Evolutionary conservation across 768 basidiomycete genomes (phyloP).

Genomic region (Mycena pura): DNA sequence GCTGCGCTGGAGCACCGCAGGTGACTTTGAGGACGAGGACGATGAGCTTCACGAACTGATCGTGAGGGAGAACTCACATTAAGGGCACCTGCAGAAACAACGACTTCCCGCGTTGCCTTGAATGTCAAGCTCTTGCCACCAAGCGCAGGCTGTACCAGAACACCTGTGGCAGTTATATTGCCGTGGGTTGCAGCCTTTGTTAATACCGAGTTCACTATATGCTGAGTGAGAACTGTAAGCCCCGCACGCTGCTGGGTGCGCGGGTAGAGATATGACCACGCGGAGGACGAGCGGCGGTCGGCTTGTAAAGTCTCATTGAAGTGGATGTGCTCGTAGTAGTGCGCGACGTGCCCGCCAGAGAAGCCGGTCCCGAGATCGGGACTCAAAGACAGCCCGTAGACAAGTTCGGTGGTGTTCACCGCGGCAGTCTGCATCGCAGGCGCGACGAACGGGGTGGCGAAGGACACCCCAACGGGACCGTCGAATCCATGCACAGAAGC

Average conservation of each 20-base stretch:
- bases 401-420: conserved; percentile 10
- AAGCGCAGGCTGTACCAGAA: conserved; percentile 3
- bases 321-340: conserved; percentile 27
- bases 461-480: conserved; percentile 27
- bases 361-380: conserved; percentile 26
- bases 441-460: conserved; percentile 19
- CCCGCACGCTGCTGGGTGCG: conserved; percentile 6
- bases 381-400: conserved; percentile 17
- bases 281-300: conserved; percentile 24
- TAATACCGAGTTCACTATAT: conserved; percentile 14
- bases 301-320: conserved; percentile 25
- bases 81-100: conserved; percentile 20
- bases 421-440: conserved; percentile 21
- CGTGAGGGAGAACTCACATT: conserved; percentile 8
- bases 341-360: conserved; percentile 25
- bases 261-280: conserved; percentile 26
- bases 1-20: conserved; percentile 22
- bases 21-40: conserved; percentile 11
- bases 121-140: conserved; percentile 7
- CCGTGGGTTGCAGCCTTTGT: background rate
- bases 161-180: conserved; percentile 18
- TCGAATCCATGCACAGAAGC: conserved; percentile 21
- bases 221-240: conserved; percentile 20
- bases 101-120: conserved; percentile 14
- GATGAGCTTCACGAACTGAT: background rate